Conservation (phyloP, 2,329 filamentous ascomycete genomes). For the Sporothrix pallida region DNA sequence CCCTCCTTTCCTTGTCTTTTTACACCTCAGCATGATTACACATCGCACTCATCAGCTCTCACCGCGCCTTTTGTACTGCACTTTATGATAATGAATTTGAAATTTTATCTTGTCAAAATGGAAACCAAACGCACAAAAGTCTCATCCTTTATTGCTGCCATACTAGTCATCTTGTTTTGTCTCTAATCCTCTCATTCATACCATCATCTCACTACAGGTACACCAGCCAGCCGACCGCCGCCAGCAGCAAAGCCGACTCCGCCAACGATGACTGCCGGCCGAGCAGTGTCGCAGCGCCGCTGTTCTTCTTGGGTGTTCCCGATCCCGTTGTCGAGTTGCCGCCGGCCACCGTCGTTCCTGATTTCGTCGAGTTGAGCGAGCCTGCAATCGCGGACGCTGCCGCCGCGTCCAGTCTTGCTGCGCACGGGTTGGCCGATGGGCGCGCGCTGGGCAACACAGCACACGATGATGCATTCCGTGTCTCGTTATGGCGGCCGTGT, state of each 20-base stretch:
- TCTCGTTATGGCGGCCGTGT: background rate
- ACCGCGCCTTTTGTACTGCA: background rate
- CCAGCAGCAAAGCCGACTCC: slow-evolving; percentile 13
- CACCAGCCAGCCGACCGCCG: slow-evolving; percentile 17
- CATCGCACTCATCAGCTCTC: background rate
- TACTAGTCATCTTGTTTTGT: background rate
- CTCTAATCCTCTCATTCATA: background rate
- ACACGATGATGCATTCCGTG: background rate
- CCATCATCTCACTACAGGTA: background rate
- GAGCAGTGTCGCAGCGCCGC: background rate
- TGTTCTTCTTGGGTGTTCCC: slow-evolving; percentile 2
- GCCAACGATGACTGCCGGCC: slow-evolving; percentile 1
- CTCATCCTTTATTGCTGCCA: background rate
- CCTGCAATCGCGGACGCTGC: slow-evolving; percentile 12
- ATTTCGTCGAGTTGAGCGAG: background rate
- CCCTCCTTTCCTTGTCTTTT: background rate
- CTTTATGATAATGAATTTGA: too few species aligned
- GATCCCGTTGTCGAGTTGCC: background rate
- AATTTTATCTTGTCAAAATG: too few species aligned
- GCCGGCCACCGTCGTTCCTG: background rate
- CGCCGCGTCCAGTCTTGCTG: background rate
- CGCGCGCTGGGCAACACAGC: background rate
- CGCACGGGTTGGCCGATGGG: background rate
- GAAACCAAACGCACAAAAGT: too few species aligned
- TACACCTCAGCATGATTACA: background rate